Base-by-base conservation (phyloP, 495 filamentous ascomycete genomes). In the Xylaria acuta region DNA sequence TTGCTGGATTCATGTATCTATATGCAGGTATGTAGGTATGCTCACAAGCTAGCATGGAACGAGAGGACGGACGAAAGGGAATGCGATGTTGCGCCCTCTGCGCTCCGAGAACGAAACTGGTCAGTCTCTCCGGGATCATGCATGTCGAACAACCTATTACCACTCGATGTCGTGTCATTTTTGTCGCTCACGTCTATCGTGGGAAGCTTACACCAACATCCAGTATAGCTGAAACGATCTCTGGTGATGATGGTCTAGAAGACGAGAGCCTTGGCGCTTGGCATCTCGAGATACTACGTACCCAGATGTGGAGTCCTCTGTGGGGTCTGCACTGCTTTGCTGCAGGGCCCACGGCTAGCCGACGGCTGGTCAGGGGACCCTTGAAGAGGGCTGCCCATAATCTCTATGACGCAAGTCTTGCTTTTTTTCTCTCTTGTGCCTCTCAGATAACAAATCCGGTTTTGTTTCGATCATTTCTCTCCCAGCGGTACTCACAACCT, bases 341-440 rank as follows among this genome's bases (percentile, higher is more conserved):
- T 65, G 63, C 63, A 65, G 43, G 41, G n/a, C 63, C 63, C 63
- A 47, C 27, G 34, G 43, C 30, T 67, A 53, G 41, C 43, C 45
- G 40, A 45, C 22, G 20, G 27, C 41, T 45, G 16, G 63, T 34
- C 30, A 34, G 41, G 63, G 25, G n/a, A 40, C 20, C 47, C 47
- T 20, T 14, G 49, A 12, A 49, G 40, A 27, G 34, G 5, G 27
- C 30, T 27, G 36, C 58, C 16, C 18, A 36, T 22, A 14, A 5
- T 38, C 34, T 60, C 62, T 56, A 72, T 59, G 65, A 67, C 65
- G 65, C 65, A 67, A 68, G 12, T 25, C 51, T 58, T 67, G 47
- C 49, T n/a, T 56, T 38, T n/a, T 27, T 7, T 58, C 18, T 12
- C 32, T 40, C 32, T n/a, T 9, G 58, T 38, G 12, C 34, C 34